These are phyloP conservation scores for Paramecium caudatum DNA, from an alignment of 73 alveolate species.

Conservation along the genomic window DNA sequence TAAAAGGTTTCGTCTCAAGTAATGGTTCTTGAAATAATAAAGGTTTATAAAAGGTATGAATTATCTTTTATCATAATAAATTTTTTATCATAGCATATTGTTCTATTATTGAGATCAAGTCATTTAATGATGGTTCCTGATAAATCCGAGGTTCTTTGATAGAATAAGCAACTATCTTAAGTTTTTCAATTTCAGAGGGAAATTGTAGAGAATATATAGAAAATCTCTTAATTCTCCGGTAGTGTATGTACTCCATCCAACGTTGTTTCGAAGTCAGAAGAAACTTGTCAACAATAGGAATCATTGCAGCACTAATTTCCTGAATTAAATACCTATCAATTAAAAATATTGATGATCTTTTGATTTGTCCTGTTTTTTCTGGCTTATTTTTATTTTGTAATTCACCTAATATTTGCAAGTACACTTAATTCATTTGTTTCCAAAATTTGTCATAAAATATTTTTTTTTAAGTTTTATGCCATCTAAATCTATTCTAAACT, in stretches of 20 bases:
- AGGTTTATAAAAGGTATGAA: too few relatives aligned
- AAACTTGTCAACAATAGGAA: neutral
- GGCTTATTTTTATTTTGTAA: neutral
- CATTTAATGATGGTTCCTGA: neutral
- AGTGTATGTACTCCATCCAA: neutral
- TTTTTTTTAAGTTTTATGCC: neutral
- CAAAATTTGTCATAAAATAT: too few relatives aligned
- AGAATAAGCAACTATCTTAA: neutral
- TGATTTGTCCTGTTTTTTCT: neutral
- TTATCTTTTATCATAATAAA: neutral
- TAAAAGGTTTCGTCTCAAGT: too few relatives aligned
- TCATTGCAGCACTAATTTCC: too few relatives aligned
- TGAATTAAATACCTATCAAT: constrained; percentile 30
- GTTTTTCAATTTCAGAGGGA: neutral
- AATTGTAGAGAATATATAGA: neutral
- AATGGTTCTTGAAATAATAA: too few relatives aligned
- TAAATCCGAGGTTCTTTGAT: neutral
- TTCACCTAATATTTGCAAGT: neutral
- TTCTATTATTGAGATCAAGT: neutral
- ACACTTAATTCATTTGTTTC: neutral
- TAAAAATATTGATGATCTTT: neutral
- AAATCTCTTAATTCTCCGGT: neutral
- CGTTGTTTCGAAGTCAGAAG: neutral
- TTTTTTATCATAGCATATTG: constrained; percentile 14
- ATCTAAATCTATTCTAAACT: neutral